Evolutionary conservation across 1,284 basidiomycete species (phyloP), one percentile per base, ranked within the genome.

Genomic region (Xerocomus cyaneibrunnescens): DNA sequence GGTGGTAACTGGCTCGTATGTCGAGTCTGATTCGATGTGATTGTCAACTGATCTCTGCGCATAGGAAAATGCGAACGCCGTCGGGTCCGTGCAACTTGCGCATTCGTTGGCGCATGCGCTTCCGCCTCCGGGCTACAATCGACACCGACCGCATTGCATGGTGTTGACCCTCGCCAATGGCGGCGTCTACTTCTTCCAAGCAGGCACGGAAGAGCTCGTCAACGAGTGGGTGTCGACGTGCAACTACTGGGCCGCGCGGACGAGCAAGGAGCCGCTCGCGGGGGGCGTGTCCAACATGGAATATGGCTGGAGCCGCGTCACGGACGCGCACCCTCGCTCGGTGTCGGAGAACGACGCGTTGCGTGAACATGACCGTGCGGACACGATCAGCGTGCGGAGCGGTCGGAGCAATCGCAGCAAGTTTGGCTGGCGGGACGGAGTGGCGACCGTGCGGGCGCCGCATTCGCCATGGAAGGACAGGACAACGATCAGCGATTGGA

Each of bases 261-360:
- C 84, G 57, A 94, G 90, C 69, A 94, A 95, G 61, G 94, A 97
- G 64, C 96, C 96, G 0, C 79, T 99, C 3, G 80, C 89, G 3
- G 96, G 95, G 3, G 96, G 95, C 27, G 94, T 98, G 2, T 94
- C 92, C 42, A 99, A 99, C 72, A 96, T 98, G 89, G 97, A 99
- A 69, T 98, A 99, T 65, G 96, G 96, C 10, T 99, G 96, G 96
- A 95, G 87, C 66, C 83, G 90, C 34, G 79, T 89, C 12, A 62
- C 75, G 14, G 85, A 89, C 48, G 62, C 76, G 30, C 82, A 81
- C 50, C 72, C 70, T 1, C 78, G 78, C 10, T 80, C 84, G n/a
- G 68, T 74, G 23, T 83, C 85, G 17, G 83, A 87, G 50, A 75
- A 76, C 45, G 82, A 81, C 51, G 66, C 76, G 14, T 45, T 72